Conservation (phyloP, 2,329 filamentous ascomycete species). For the Ophiosphaerella korrae region DNA sequence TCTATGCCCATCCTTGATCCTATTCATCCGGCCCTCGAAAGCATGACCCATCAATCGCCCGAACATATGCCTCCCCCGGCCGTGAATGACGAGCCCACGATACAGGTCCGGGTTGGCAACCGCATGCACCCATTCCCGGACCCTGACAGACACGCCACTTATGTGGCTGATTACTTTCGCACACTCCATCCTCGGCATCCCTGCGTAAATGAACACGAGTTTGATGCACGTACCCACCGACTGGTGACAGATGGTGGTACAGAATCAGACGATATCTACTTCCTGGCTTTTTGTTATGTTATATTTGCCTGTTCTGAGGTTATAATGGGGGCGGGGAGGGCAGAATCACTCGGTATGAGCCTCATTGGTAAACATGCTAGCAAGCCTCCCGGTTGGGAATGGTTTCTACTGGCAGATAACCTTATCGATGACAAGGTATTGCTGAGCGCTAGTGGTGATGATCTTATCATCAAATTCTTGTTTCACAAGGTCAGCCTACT, state of each 20-base stretch:
- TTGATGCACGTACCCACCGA: conserved; percentile 26
- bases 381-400: conserved; percentile 34
- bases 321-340: background rate
- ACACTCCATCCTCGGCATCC: conserved; percentile 33
- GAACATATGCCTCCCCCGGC: conserved; percentile 9
- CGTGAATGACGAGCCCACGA: background rate
- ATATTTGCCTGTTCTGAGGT: conserved; percentile 34
- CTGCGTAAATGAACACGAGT: conserved; percentile 37
- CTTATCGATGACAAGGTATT: conserved; percentile 31
- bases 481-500: conserved; percentile 29
- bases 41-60: conserved; percentile 20
- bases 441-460: conserved; percentile 23
- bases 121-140: conserved; percentile 28
- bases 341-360: background rate
- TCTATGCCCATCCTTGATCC: conserved; percentile 29
- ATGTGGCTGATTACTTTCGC: conserved; percentile 34
- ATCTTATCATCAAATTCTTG: conserved; percentile 35
- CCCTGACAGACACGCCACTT: conserved; percentile 26
- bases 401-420: conserved; percentile 36
- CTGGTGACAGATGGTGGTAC: conserved; percentile 26
- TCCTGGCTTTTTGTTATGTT: conserved; percentile 38
- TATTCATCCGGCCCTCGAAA: conserved; percentile 26
- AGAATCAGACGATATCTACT: conserved; percentile 23
- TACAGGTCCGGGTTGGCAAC: conserved; percentile 22
- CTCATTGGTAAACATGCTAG: conserved; percentile 1